Evolutionary conservation across 176 grass and related monocot genomes (phyloP).

Genomic region (Saccharum spontaneum): DNA sequence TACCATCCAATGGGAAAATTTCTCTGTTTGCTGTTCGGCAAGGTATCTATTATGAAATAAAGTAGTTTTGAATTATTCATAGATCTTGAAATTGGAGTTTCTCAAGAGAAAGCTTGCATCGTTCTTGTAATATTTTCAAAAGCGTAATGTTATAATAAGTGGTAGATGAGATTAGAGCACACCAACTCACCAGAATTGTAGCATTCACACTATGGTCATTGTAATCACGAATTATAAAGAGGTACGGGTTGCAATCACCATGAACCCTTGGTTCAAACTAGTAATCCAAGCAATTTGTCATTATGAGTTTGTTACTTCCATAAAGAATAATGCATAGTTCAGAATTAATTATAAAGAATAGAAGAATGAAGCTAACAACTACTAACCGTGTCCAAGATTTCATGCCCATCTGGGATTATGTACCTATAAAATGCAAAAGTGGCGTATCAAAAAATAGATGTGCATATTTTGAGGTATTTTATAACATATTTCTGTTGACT

Average conservation of each 20-base stretch:
- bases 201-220: background rate
- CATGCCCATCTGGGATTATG: background rate
- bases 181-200: background rate
- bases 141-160: background rate
- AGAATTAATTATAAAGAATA: background rate
- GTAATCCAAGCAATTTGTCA: background rate
- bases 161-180: background rate
- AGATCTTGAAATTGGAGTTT: background rate
- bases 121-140: background rate
- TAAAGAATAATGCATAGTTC: background rate
- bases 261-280: constrained; percentile 2
- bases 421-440: background rate
- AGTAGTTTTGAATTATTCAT: background rate
- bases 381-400: background rate
- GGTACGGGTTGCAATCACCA: background rate
- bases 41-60: constrained; percentile 15
- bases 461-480: background rate
- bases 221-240: background rate
- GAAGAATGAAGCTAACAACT: background rate
- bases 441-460: background rate
- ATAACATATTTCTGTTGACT: background rate
- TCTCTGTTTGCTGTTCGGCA: background rate
- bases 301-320: background rate
- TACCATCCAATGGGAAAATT: background rate
- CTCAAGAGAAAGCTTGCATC: background rate